A percentile compares a stretch with the other conserved stretches of the same genome.
phyloP scores from a whole-genome alignment of 192 early-diverging fungal genomes.

The Oehlia diaphana region DNA sequence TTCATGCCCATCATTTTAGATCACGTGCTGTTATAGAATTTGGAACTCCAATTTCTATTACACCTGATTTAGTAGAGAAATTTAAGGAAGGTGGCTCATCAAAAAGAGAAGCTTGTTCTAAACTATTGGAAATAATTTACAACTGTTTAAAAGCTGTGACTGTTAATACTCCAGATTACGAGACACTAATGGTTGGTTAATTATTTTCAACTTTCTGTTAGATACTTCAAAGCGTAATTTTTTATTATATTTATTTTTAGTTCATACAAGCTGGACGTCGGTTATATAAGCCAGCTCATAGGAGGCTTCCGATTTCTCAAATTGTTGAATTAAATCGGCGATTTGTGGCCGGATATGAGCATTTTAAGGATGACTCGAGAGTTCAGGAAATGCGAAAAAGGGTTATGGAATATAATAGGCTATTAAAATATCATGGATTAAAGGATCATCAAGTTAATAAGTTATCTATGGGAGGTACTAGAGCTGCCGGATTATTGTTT shows the following conservation, averaged over 20 bases:
- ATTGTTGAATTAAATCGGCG: slow-evolving; percentile 88
- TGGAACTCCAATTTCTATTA: slow-evolving; percentile 85
- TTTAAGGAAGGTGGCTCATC: slow-evolving; percentile 81
- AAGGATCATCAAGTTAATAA: slow-evolving; percentile 94
- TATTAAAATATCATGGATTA: slow-evolving; percentile 90
- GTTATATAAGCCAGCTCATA: slow-evolving; percentile 85
- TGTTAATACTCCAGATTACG: slow-evolving; percentile 90
- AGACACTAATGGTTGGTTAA: slow-evolving; percentile 78
- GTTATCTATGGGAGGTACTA: slow-evolving; percentile 63
- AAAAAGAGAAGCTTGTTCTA: slow-evolving; percentile 79
- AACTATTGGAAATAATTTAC: slow-evolving; percentile 77
- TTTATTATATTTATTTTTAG: slow-evolving; percentile 36
- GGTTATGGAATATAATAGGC: slow-evolving; percentile 83
- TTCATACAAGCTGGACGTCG: slow-evolving; percentile 92
- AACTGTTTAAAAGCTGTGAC: slow-evolving; percentile 86
- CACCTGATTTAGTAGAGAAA: slow-evolving; percentile 75
- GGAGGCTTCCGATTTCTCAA: slow-evolving; percentile 81
- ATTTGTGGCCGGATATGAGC: slow-evolving; percentile 81
- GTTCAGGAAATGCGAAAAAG: slow-evolving; percentile 77
- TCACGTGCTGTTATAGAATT: slow-evolving; percentile 98
- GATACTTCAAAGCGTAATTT: neutral
- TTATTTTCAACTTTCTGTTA: neutral
- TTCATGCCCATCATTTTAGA: slow-evolving; percentile 93
- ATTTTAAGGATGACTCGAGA: slow-evolving; percentile 79
- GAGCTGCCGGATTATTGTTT: slow-evolving; percentile 67